phyloP scores from a whole-genome alignment of 2,329 filamentous ascomycete genomes.

The Aspergillus sp. region DNA sequence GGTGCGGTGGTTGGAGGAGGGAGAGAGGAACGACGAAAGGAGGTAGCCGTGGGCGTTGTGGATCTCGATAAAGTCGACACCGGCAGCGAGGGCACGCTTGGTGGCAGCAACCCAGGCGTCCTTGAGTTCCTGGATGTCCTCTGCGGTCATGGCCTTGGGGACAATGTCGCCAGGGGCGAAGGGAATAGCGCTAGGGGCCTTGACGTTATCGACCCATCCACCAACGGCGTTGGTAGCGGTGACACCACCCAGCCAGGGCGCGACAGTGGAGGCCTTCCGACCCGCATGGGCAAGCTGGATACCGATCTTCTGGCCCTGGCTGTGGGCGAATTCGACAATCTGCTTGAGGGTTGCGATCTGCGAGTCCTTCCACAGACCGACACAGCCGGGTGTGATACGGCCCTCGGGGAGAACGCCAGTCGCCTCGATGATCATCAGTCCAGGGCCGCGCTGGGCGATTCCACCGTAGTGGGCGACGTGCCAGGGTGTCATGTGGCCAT shows the following conservation, averaged over 20 bases:
- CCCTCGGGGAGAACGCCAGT: constrained; percentile 71
- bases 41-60: constrained; percentile 79
- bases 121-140: constrained; percentile 65
- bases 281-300: constrained; percentile 83
- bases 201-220: constrained; percentile 52
- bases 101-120: constrained; percentile 56
- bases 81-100: constrained; percentile 60
- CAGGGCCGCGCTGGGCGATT: constrained; percentile 70
- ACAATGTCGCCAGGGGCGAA: constrained; percentile 58
- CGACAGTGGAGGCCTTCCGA: constrained; percentile 55
- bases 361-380: constrained; percentile 73
- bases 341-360: constrained; percentile 67
- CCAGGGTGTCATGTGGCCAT: constrained; percentile 73
- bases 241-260: constrained; percentile 41
- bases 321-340: constrained; percentile 74
- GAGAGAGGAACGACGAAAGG: constrained; percentile 64
- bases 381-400: constrained; percentile 64
- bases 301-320: constrained; percentile 69
- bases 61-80: constrained; percentile 74
- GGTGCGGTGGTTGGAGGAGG: constrained; percentile 63
- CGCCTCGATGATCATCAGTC: constrained; percentile 71
- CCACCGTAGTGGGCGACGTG: constrained; percentile 79
- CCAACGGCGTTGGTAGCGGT: constrained; percentile 47
- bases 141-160: constrained; percentile 64
- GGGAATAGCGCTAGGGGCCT: constrained; percentile 55